Evolutionary conservation across 2,329 filamentous ascomycete genomes (phyloP), one percentile per base, ranked within the genome.

Genomic region (Colletotrichum graminicola): DNA sequence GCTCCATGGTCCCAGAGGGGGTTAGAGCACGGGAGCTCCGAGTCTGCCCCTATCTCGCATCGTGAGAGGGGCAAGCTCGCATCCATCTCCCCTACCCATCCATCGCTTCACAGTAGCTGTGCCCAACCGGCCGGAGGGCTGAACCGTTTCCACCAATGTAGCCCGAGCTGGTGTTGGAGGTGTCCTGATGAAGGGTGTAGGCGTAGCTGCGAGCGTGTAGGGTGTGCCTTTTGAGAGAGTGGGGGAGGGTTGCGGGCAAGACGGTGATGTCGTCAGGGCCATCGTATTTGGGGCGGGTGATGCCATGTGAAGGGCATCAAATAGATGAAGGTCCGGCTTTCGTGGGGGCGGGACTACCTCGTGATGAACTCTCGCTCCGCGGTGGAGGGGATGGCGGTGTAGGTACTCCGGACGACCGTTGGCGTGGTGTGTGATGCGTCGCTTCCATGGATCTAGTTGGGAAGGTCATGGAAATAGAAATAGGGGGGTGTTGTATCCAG

Each of bases 1-100:
- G 45, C 52, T 72, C 69, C 69, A 72, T 72, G 29, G 54, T 69
- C 69, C 69, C 47, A 72, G 66, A 72, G 54, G 29, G 65, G 69
- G n/a, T 56, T 60, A 29, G 60, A 60, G 47, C 39, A 29, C 12
- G 23, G 18, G 45, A 26, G 45, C 69, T 69, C 69, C 69, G 69
- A 69, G 54, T 39, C 45, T 43, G 62, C 43, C 45, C 60, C 63
- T 69, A 69, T 61, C 69, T 69, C 60, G 54, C 69, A 55, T 69
- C 54, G 59, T 63, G 59, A 64, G 65, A 23, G 41, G 21, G 61
- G 23, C 52, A 49, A 23, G 29, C 43, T 49, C 41, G 18, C 41
- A 10, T 18, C n/a, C 21, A 12, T 5, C n/a, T 6, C 18, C 52
- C 68, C 45, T 12, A 6, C 59, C 68, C 47, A n/a, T 29, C 29